Conservation (phyloP, 202 grass and related monocot genomes). For the Dendrocalamus latiflorus region DNA sequence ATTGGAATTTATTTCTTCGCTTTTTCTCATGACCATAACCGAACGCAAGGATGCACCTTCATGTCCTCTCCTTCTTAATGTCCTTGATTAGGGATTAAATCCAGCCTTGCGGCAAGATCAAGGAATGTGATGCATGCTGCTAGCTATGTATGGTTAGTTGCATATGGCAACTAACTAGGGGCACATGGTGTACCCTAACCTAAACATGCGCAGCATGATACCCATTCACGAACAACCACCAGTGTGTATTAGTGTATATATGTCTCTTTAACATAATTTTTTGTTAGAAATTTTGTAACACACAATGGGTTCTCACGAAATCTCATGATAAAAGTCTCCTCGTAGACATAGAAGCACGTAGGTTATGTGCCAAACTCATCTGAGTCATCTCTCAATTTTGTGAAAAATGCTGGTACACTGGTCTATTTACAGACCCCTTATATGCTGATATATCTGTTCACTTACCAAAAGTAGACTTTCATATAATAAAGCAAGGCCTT, state of each 20-base stretch:
- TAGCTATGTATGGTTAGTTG: conserved; percentile 12
- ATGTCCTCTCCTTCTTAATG: neutral
- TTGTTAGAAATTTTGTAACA: neutral
- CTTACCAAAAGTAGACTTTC: too few relatives aligned
- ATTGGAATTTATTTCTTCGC: neutral
- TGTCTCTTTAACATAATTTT: too few relatives aligned
- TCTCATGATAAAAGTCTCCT: neutral
- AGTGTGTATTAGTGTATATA: too few relatives aligned
- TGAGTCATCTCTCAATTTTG: neutral
- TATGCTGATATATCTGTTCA: too few relatives aligned
- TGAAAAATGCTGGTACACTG: too few relatives aligned
- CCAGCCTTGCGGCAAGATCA: conserved; percentile 20
- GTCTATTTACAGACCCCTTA: too few relatives aligned
- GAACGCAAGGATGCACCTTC: neutral
- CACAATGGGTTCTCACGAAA: neutral
- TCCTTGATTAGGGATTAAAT: neutral
- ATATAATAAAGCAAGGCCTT: neutral
- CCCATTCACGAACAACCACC: neutral
- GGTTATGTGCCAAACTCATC: neutral
- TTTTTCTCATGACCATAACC: neutral
- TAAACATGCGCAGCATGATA: conserved; percentile 10
- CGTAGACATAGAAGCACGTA: neutral
- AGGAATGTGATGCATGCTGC: conserved; percentile 25
- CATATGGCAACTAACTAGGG: conserved; percentile 8
- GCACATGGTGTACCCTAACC: conserved; percentile 22